A percentile compares a stretch with the other conserved stretches of the same genome.
Conservation (phyloP, 2,329 filamentous ascomycete genomes). For the Geoglossum cookeanum region DNA sequence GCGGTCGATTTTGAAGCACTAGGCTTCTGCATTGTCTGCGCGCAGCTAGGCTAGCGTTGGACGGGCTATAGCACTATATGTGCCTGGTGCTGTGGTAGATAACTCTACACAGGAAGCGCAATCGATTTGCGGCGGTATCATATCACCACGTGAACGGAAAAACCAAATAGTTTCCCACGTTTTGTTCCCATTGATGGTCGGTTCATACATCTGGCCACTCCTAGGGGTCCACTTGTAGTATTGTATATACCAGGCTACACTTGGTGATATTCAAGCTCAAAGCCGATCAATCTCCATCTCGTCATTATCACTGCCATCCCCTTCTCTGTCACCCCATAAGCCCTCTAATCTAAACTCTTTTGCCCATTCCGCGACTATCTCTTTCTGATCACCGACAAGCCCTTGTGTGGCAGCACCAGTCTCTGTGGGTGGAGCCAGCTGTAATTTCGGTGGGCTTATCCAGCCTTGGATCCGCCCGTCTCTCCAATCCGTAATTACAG, state of each 20-base stretch:
- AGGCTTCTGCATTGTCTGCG: too few relatives aligned
- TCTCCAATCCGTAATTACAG: constrained; percentile 90
- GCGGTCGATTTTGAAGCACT: too few relatives aligned
- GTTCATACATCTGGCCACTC: too few relatives aligned
- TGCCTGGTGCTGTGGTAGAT: too few relatives aligned
- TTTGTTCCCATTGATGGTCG: too few relatives aligned
- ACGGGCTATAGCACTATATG: too few relatives aligned
- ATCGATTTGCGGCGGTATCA: not conserved
- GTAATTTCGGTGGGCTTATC: constrained; percentile 55
- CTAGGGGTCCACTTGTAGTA: too few relatives aligned
- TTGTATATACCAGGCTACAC: too few relatives aligned
- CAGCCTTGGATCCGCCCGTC: constrained; percentile 90
- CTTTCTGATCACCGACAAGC: constrained; percentile 47
- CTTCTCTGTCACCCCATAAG: constrained; percentile 55
- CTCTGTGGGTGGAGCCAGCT: constrained; percentile 21
- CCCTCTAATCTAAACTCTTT: constrained; percentile 91
- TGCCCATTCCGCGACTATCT: constrained; percentile 84
- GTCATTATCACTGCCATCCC: constrained; percentile 22
- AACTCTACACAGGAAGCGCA: not conserved
- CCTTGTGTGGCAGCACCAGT: constrained; percentile 17
- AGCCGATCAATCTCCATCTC: constrained; percentile 10
- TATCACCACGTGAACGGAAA: not conserved
- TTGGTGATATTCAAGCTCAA: not conserved
- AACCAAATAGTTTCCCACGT: too few relatives aligned
- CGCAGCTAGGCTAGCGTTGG: too few relatives aligned